Base-by-base conservation (phyloP, 495 filamentous ascomycete species). In the Cercophora samala region DNA sequence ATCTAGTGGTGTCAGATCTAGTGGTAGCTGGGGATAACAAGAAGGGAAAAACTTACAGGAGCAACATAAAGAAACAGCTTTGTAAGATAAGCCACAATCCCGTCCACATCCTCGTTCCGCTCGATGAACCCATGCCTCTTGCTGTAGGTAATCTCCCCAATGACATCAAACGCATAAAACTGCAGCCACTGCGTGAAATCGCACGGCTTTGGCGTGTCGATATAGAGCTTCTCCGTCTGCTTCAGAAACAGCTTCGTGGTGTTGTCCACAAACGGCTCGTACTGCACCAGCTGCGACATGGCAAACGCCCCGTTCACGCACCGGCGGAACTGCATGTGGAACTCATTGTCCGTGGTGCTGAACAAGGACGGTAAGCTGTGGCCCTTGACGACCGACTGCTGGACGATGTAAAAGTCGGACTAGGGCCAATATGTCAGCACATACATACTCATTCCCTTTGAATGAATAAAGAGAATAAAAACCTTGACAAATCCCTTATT, bases 401-500 rank as follows among this genome's bases (percentile, higher is more conserved):
- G 88, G 29, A 91, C 88, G 22, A 86, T 81, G 72, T 91, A 91
- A 74, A 91, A 90, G 42, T 88, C 85, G 53, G 88, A 89, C 89
- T 90, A 66, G n/a, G n/a, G 29, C 11, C n/a, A 32, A 8, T 19
- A 11, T 46, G 63, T 78, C n/a, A 79, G 69, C n/a, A 63, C 11
- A 24, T n/a, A 52, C 23, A 66, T 9, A 13, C 17, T 21, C 9
- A 18, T 23, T 62, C 26, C 26, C 8, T 29, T 8, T 29, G 4
- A 4, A 8, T 29, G 4, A 21, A 21, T 5, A 56, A 21, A 18
- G n/a, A 56, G 53, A 56, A 52, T 29, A 63, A 19, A 75, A 66
- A 91, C 88, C 83, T 93, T 94, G 64, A 79, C 80, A 73, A 91
- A 91, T n/a, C 90, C 90, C 75, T 92, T 93, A 72, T 92, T 92